Base-by-base conservation (phyloP, 2,329 filamentous ascomycete species). In the Calonectria crousiana region DNA sequence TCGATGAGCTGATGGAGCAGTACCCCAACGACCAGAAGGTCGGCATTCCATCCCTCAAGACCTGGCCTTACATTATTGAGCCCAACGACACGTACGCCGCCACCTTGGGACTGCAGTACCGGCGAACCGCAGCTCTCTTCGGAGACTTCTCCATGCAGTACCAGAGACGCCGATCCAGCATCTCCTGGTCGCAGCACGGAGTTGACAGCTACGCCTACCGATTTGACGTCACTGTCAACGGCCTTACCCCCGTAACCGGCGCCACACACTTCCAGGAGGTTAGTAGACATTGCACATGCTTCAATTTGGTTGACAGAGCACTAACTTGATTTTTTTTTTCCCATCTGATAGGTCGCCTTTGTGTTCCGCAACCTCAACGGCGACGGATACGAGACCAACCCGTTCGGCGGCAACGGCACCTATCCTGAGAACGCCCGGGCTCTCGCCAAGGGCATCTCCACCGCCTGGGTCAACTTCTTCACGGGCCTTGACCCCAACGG, bases 241-340 rank as follows among this genome's bases (percentile, higher is more conserved):
- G 79, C 2, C 26, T 79, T 4, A 75, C 76, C 5, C 71, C 69
- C 6, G 73, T 47, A 20, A 68, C 62, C 26, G 81, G 81, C 11
- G 78, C 83, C 11, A 79, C 78, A 4, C 83, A 89, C 26, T 89
- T 89, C 75, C 80, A 83, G 72, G 84, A 83, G 73, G 81, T 80
- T 44, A 52, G 65, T 11, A 11, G 1, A 4, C 0, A 20, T 2
- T 16, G 0, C n/a, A 6, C 44, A n/a, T 6, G 3, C 10, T 16
- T 3, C 2, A 14, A 11, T 20, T n/a, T 23, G 0, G 5, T 3
- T 20, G 26, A 10, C 32, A n/a, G 1, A 20, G 2, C 6, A 11
- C 53, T 75, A 10, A 73, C 28, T 3, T 47, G 44, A 0, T 47
- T 47, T 1, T 10, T 20, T 1, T 10, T 18, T 38, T n/a, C 32